phyloP scores from a whole-genome alignment of 805 yeast genomes.

The Metschnikowia colocasiae region DNA sequence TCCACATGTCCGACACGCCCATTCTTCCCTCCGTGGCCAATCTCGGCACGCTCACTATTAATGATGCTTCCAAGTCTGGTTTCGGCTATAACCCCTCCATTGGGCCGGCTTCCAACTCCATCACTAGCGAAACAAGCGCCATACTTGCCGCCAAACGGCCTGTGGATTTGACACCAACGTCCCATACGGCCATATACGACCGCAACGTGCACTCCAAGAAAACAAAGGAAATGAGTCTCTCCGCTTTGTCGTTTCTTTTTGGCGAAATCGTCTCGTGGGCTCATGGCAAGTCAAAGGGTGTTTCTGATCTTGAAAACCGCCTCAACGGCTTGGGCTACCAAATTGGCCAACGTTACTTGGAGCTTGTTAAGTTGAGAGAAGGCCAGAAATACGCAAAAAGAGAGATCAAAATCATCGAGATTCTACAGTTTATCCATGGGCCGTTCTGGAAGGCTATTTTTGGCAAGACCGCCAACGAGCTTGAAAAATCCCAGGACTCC shows the following conservation, averaged over 20 bases:
- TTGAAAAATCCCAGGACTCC: constrained; percentile 69
- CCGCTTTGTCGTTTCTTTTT: constrained; percentile 66
- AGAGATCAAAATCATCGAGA: constrained; percentile 61
- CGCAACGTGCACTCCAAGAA: constrained; percentile 59
- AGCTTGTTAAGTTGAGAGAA: constrained; percentile 64
- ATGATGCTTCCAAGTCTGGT: constrained; percentile 22
- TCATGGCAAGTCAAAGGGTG: constrained; percentile 58
- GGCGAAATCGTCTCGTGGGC: constrained; percentile 67
- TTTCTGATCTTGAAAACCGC: constrained; percentile 54
- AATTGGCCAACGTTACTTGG: constrained; percentile 69
- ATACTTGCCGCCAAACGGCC: constrained; percentile 32
- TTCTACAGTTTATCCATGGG: constrained; percentile 68
- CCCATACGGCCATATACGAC: constrained; percentile 56
- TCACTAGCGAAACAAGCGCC: constrained; percentile 36
- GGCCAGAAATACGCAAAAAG: constrained; percentile 60
- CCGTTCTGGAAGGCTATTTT: constrained; percentile 71
- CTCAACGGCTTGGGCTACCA: constrained; percentile 74
- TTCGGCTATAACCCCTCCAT: constrained; percentile 44
- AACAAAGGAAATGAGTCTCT: constrained; percentile 61
- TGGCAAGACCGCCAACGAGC: constrained; percentile 68
- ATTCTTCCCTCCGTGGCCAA: constrained; percentile 19
- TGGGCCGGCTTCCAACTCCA: constrained; percentile 40
- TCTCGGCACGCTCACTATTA: constrained; percentile 18
- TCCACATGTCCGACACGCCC: constrained; percentile 17
- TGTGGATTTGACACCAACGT: constrained; percentile 30